Evolutionary conservation across 1,139 yeast species (phyloP), one percentile per base, ranked within the genome.

Genomic region (Ogataea hybrid): DNA sequence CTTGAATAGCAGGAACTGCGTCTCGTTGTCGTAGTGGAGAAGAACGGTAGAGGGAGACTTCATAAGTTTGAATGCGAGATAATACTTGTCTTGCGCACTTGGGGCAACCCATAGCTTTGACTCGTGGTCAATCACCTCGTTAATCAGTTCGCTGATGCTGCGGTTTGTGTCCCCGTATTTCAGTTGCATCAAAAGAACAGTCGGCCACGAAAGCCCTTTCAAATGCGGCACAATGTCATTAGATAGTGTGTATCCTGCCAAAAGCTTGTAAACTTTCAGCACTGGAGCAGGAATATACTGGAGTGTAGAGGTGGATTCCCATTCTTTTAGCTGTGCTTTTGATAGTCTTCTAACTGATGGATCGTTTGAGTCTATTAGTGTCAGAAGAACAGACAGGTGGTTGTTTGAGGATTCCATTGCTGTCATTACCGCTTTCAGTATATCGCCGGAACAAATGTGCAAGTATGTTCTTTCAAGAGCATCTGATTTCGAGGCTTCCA

Each of bases 281-380:
- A 86, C 62, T 6, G 74, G 65, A 1, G 42, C 44, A 1, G 94
- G 89, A 36, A 85, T 73, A 8, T 64, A 90, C n/a, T n/a, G n/a
- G n/a, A n/a, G n/a, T n/a, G n/a, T n/a, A n/a, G n/a, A n/a, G n/a
- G n/a, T n/a, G n/a, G n/a, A n/a, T n/a, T n/a, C n/a, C n/a, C n/a
- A n/a, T n/a, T n/a, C n/a, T n/a, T n/a, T n/a, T n/a, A n/a, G 62
- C 60, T 89, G 96, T 28, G 65, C 63, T 6, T 58, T 52, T 0
- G 96, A 90, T 42, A 77, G 67, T 1, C 57, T 56, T 43, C 73
- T 69, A 1, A 84, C 80, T 1, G 71, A 68, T 1, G 70, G 70
- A 52, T 81, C 85, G 50, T 83, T 81, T 0, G 92, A 76, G 31
- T 86, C 95, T 11, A 84, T 63, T 37, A 85, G 64, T 0, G 96